These are phyloP conservation scores for Sambucus nigra DNA, from an alignment of 129 eudicot species.

Conservation along the genomic window DNA sequence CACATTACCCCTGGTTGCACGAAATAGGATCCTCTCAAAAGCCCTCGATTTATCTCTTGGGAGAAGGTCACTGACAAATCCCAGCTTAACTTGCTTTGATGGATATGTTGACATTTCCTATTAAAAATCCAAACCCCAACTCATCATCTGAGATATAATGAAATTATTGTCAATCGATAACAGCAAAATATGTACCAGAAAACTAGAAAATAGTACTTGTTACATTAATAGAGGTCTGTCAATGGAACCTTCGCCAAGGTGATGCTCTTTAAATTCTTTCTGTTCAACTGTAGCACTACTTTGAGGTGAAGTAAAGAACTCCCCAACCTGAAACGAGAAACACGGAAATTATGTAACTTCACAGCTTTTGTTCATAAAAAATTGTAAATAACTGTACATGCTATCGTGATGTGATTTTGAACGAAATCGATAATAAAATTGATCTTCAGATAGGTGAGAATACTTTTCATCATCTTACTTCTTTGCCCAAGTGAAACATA, in stretches of 20 bases:
- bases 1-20: constrained; percentile 87
- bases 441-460: no score
- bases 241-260: constrained; percentile 46
- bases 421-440: no score
- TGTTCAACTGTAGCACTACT: constrained; percentile 22
- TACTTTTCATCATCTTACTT: no score
- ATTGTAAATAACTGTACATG: no score
- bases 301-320: constrained; percentile 11
- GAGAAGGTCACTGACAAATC: constrained; percentile 75
- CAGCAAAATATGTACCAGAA: constrained; percentile 1
- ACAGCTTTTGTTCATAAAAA: not conserved
- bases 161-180: not conserved
- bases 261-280: constrained; percentile 36
- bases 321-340: constrained; percentile 6
- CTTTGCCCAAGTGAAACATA: no score
- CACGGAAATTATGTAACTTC: not conserved
- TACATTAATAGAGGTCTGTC: constrained; percentile 76
- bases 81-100: constrained; percentile 67
- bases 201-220: constrained; percentile 40
- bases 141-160: constrained; percentile 4
- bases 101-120: constrained; percentile 55
- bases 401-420: no score
- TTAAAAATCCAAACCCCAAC: not conserved
- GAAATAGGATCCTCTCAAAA: constrained; percentile 80
- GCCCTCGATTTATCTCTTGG: constrained; percentile 62